Evolutionary conservation across 208 protist species (phyloP).

Genomic region (Trypanosoma boissoni): DNA sequence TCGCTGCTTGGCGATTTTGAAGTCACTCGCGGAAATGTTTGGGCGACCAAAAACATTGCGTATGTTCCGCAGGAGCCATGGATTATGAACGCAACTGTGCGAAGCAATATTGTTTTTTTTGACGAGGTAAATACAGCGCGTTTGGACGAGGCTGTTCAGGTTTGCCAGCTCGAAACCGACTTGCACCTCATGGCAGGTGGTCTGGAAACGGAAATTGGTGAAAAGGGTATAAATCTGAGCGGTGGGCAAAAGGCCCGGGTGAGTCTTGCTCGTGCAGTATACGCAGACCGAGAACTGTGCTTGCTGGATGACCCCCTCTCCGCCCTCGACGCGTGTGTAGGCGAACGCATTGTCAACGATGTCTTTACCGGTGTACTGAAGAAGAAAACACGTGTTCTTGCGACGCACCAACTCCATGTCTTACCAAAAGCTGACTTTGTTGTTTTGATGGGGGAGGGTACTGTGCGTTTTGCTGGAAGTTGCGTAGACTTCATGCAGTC

Average conservation of each 20-base stretch:
- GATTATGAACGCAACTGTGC: slow-evolving; percentile 91
- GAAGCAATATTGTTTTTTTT: slow-evolving; percentile 93
- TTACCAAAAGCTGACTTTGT: slow-evolving; percentile 76
- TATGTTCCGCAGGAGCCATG: slow-evolving; percentile 92
- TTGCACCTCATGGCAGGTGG: slow-evolving; percentile 73
- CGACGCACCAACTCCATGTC: slow-evolving; percentile 94
- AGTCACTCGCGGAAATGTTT: slow-evolving; percentile 27
- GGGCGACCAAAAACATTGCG: slow-evolving; percentile 46
- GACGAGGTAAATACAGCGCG: slow-evolving; percentile 29
- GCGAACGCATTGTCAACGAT: slow-evolving; percentile 41
- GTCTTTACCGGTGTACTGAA: slow-evolving; percentile 53
- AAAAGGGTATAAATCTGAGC: slow-evolving; percentile 86
- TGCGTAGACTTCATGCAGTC: slow-evolving; percentile 26
- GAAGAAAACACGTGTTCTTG: slow-evolving; percentile 87
- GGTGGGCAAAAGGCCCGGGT: slow-evolving; percentile 90
- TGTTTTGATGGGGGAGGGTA: slow-evolving; percentile 71
- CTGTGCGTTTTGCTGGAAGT: slow-evolving; percentile 43
- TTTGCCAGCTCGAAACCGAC: slow-evolving; percentile 84
- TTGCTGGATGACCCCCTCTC: slow-evolving; percentile 92
- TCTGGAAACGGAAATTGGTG: slow-evolving; percentile 87
- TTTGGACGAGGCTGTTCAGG: slow-evolving; percentile 42
- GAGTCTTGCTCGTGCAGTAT: slow-evolving; percentile 83
- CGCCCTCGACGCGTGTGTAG: slow-evolving; percentile 91
- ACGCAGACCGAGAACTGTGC: slow-evolving; percentile 80
- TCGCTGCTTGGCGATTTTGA: slow-evolving; percentile 36